Conservation (phyloP, 495 filamentous ascomycete genomes). For the Aspergillus biplanus region DNA sequence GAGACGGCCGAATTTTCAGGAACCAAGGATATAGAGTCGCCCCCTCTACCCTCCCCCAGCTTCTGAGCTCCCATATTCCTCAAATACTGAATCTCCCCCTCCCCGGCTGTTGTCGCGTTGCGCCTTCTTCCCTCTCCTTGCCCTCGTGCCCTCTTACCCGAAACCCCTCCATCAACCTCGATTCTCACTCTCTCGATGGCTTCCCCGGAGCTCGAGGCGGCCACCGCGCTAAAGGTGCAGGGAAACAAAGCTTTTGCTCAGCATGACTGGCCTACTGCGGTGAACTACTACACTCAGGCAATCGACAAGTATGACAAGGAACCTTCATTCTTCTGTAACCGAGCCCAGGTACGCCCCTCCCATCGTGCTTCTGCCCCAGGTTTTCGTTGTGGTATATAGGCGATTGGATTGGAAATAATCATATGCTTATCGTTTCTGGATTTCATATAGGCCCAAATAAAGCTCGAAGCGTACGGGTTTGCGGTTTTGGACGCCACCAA, state of each 20-base stretch:
- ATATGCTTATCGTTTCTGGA: slow-evolving; percentile 24
- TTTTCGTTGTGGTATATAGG: neutral
- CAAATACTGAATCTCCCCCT: neutral
- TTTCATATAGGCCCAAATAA: slow-evolving; percentile 76
- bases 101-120: neutral
- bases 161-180: slow-evolving; percentile 21
- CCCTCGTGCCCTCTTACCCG: slow-evolving; percentile 41
- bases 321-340: slow-evolving; percentile 88
- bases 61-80: neutral
- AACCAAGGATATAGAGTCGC: neutral
- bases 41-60: slow-evolving; percentile 4
- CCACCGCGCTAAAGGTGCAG: slow-evolving; percentile 83
- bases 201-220: slow-evolving; percentile 62
- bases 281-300: slow-evolving; percentile 86
- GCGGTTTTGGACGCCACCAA: slow-evolving; percentile 92
- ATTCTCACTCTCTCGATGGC: slow-evolving; percentile 40
- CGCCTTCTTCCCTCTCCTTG: slow-evolving; percentile 25
- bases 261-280: slow-evolving; percentile 84
- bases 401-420: neutral
- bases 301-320: slow-evolving; percentile 85
- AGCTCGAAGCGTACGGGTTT: slow-evolving; percentile 91
- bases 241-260: slow-evolving; percentile 90
- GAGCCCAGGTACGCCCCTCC: slow-evolving; percentile 74
- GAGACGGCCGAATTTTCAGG: neutral
- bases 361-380: neutral